Evolutionary conservation across 1,139 yeast species (phyloP).

Genomic region (Suhomyces wounanorum): DNA sequence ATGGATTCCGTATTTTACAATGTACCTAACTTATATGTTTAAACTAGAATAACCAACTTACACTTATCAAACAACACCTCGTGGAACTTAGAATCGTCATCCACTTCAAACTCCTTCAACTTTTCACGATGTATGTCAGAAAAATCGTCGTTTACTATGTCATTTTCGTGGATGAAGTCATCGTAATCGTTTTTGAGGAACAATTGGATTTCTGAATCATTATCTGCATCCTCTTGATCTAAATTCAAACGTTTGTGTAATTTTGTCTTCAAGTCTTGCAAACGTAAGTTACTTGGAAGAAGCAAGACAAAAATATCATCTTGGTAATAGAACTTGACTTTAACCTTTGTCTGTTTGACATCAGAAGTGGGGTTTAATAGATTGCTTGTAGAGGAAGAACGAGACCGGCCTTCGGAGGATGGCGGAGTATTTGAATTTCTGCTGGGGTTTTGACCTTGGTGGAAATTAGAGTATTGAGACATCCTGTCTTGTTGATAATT

Average conservation of each 20-base stretch:
- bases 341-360: slow-evolving; percentile 41
- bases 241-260: slow-evolving; percentile 63
- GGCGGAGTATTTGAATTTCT: slow-evolving; percentile 27
- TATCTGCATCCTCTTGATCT: slow-evolving; percentile 10
- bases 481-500: slow-evolving; percentile 46
- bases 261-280: slow-evolving; percentile 62
- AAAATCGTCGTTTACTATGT: slow-evolving; percentile 30
- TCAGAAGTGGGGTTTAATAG: slow-evolving; percentile 3
- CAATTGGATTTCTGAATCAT: slow-evolving; percentile 24
- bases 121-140: slow-evolving; percentile 23
- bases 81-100: slow-evolving; percentile 45
- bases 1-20: slow-evolving; percentile 1
- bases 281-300: slow-evolving; percentile 61
- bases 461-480: slow-evolving; percentile 43
- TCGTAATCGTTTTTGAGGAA: slow-evolving; percentile 48
- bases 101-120: slow-evolving; percentile 40
- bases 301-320: slow-evolving; percentile 91
- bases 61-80: slow-evolving; percentile 48
- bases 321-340: slow-evolving; percentile 80
- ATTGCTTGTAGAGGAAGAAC: slow-evolving; percentile 17
- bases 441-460: slow-evolving; percentile 15
- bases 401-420: slow-evolving; percentile 16
- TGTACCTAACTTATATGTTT: slow-evolving; percentile 1
- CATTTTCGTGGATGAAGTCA: slow-evolving; percentile 36
- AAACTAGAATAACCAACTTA: slow-evolving; percentile 41